Percentiles rank a stretch among this genome's conserved stretches.
These are phyloP conservation scores for Amanita muscaria DNA, from an alignment of 768 basidiomycete genomes.

Conservation along the genomic window DNA sequence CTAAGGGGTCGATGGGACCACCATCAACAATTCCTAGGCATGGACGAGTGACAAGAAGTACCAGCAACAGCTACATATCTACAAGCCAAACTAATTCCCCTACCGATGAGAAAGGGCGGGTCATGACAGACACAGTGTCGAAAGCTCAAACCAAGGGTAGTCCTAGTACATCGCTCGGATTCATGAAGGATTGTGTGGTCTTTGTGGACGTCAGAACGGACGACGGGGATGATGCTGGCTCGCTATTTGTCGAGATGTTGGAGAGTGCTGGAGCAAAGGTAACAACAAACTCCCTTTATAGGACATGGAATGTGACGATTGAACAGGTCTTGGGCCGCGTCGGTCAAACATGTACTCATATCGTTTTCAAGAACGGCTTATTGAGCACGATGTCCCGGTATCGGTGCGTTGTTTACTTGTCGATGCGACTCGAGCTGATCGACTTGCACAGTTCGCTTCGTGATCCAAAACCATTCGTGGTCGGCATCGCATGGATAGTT, in stretches of 20 bases:
- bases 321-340: constrained; percentile 53
- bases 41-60: constrained; percentile 28
- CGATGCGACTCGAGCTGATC: neutral
- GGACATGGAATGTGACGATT: neutral
- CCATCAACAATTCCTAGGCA: constrained; percentile 34
- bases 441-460: constrained; percentile 38
- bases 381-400: constrained; percentile 68
- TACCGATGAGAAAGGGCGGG: constrained; percentile 24
- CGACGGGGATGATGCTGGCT: constrained; percentile 73
- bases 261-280: constrained; percentile 76
- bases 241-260: constrained; percentile 78
- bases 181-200: constrained; percentile 66
- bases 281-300: constrained; percentile 15
- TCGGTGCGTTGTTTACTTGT: too few relatives aligned
- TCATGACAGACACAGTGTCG: constrained; percentile 21
- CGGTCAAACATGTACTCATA: constrained; percentile 70
- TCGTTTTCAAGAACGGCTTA: constrained; percentile 78
- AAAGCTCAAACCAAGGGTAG: constrained; percentile 11
- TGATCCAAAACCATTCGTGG: constrained; percentile 63
- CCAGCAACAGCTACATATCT: constrained; percentile 29
- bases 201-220: constrained; percentile 88
- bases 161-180: constrained; percentile 26
- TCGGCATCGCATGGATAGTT: constrained; percentile 86
- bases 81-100: constrained; percentile 15
- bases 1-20: constrained; percentile 34